Evolutionary conservation across 164 flowering plant genomes (phyloP).

Genomic region (Nelumbo lutea): DNA sequence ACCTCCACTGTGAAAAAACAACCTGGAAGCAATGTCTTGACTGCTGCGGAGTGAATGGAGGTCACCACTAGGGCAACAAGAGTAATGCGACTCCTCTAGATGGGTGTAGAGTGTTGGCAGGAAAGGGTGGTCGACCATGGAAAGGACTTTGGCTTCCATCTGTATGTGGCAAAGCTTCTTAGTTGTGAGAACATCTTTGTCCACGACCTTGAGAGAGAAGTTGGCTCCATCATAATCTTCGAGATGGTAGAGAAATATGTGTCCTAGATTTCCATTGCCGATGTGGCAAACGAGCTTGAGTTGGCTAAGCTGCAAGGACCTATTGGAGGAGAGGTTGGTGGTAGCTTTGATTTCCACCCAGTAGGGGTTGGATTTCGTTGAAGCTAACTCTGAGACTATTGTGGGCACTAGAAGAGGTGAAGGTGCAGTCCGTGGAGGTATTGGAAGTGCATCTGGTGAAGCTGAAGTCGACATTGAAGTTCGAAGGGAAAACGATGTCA

Average conservation of each 20-base stretch:
- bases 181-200: constrained; percentile 28
- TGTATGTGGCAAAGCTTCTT: constrained; percentile 54
- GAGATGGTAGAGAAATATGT: constrained; percentile 66
- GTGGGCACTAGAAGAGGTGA: constrained; percentile 13
- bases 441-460: constrained; percentile 46
- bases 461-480: constrained; percentile 61
- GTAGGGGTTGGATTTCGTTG: constrained; percentile 41
- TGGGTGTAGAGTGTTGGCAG: constrained; percentile 80
- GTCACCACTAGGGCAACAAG: constrained; percentile 76
- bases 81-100: constrained; percentile 6
- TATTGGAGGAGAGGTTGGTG: constrained; percentile 52
- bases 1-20: constrained; percentile 96
- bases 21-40: constrained; percentile 41
- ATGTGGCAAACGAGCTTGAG: constrained; percentile 67
- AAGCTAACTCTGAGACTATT: constrained; percentile 60
- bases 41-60: constrained; percentile 52
- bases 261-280: constrained; percentile 76
- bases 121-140: constrained; percentile 71
- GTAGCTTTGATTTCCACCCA: constrained; percentile 36
- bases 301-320: constrained; percentile 58
- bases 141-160: constrained; percentile 56
- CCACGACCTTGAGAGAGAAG: constrained; percentile 53
- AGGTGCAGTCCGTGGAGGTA: constrained; percentile 43
- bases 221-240: constrained; percentile 39
- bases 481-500: constrained; percentile 27